These are phyloP conservation scores for Colletotrichum orbiculare DNA, from an alignment of 2,329 filamentous ascomycete genomes.

Conservation along the genomic window DNA sequence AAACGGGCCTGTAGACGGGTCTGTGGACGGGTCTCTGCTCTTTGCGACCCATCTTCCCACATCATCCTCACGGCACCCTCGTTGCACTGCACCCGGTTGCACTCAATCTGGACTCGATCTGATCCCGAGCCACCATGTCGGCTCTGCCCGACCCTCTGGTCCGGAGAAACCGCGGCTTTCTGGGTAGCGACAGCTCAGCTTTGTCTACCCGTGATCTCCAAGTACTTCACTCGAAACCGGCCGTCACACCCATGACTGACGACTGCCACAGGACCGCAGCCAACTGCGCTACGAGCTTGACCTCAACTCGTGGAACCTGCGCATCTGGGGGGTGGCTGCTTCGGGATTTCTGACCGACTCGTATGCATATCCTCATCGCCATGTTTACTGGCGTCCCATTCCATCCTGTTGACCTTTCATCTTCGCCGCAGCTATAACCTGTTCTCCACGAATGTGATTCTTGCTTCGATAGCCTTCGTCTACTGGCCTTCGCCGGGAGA, in stretches of 20 bases:
- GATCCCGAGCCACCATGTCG: conserved; percentile 42
- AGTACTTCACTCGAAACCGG: conserved; percentile 43
- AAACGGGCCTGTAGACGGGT: background rate
- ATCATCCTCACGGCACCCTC: background rate
- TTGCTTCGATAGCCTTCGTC: conserved; percentile 63
- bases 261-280: conserved; percentile 56
- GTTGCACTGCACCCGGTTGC: no score
- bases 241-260: background rate
- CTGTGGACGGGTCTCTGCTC: no score
- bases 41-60: conserved; percentile 2
- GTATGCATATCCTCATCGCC: conserved; percentile 47
- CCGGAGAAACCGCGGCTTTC: conserved; percentile 59
- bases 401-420: background rate
- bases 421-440: conserved; percentile 59
- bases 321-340: conserved; percentile 66
- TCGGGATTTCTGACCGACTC: conserved; percentile 66
- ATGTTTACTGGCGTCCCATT: background rate
- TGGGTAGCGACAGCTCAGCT: conserved; percentile 63
- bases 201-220: conserved; percentile 60
- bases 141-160: conserved; percentile 45
- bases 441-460: conserved; percentile 65
- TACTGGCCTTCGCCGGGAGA: conserved; percentile 59
- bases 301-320: conserved; percentile 64
- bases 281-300: conserved; percentile 65
- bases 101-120: conserved; percentile 3